These are phyloP conservation scores for Diaporthe sp. DNA, from an alignment of 2,329 filamentous ascomycete species.

Conservation along the genomic window DNA sequence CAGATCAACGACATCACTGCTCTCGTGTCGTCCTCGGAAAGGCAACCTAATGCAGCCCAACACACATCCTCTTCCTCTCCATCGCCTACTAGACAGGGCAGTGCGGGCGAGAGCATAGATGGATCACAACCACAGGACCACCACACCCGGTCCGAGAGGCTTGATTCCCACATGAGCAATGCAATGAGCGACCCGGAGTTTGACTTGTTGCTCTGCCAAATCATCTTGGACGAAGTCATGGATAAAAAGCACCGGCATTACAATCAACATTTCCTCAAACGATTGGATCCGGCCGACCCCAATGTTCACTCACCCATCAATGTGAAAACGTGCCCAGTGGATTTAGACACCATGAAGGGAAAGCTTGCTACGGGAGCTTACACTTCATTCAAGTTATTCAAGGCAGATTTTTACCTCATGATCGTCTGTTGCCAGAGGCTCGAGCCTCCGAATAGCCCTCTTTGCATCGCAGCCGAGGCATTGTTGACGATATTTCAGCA, in stretches of 20 bases:
- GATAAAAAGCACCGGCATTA: neutral
- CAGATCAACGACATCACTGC: neutral
- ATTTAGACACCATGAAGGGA: neutral
- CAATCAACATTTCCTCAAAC: neutral
- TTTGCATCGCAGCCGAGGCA: neutral
- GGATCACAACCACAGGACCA: neutral
- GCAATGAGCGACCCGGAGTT: too few species aligned
- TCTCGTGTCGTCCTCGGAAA: neutral
- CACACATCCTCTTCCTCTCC: neutral
- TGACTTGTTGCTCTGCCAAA: neutral
- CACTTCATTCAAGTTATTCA: neutral
- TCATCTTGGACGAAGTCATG: neutral
- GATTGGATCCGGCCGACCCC: neutral
- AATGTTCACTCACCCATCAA: neutral
- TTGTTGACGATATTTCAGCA: neutral
- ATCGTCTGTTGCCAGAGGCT: neutral
- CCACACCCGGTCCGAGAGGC: neutral
- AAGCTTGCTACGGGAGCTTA: neutral
- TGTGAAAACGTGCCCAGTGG: neutral
- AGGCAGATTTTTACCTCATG: neutral
- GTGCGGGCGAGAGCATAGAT: neutral
- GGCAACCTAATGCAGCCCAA: neutral
- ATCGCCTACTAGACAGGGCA: neutral
- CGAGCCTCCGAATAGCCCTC: rapidly evolving
- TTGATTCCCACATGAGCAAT: neutral